Evolutionary conservation across 2,329 filamentous ascomycete species (phyloP), one percentile per base, ranked within the genome.

Genomic region (Diaporthe longicolla): DNA sequence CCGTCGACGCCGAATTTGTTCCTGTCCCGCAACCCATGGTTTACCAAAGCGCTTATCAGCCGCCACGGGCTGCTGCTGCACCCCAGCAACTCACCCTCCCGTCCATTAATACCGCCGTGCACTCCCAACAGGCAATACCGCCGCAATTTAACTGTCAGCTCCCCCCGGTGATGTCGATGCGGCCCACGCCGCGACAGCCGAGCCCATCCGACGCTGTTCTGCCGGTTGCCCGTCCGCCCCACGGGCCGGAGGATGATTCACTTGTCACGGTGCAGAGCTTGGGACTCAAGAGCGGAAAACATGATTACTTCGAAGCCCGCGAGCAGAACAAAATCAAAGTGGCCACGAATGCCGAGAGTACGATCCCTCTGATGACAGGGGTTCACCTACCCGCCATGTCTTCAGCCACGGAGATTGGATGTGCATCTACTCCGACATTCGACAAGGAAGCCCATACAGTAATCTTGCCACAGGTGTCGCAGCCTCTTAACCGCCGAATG

Each of bases 301-400:
- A 52, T 5, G 78, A 78, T n/a, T 79, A 75, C 55, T 81, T 80
- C 37, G 73, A 72, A 7, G 79, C 80, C 15, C 76, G 79, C 10
- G 77, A 79, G 54, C 69, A 74, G 3, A 81, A 81, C 73, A 81
- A 77, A 65, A 37, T 58, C 10, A 48, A 35, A 8, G 48, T 74
- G 50, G 24, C 73, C 48, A 45, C 10, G 4, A n/a, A 35, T 11
- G 45, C 43, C 17, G 26, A 63, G 17, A 4, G 32, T 17, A 1
- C 24, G 9, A 6, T 55, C 24, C 45, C 10, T 45, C n/a, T 32
- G 19, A 4, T 11, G 2, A 32, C 70, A 24, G 43, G 24, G 24
- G 37, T 21, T 54, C 4, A 43, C 40, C 40, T 43, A 19, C 40
- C 17, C 40, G 40, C 17, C 40, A 43, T 17, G 7, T 63, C 57